These are phyloP conservation scores for Suillus subalutaceus DNA, from an alignment of 768 basidiomycete genomes.

Conservation along the genomic window DNA sequence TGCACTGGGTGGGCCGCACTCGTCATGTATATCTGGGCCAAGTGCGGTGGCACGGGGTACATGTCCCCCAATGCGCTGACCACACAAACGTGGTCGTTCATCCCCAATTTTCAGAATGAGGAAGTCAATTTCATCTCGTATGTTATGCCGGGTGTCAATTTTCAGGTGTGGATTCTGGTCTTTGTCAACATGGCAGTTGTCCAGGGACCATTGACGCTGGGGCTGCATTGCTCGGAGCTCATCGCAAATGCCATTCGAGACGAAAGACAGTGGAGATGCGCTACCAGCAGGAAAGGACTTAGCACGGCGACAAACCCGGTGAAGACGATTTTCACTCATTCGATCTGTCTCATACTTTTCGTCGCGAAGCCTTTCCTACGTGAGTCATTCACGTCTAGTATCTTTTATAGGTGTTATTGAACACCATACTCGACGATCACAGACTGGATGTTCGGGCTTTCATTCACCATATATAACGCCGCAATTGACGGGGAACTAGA, in stretches of 20 bases:
- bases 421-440: neutral
- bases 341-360: constrained; percentile 21
- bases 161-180: constrained; percentile 23
- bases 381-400: constrained; percentile 15
- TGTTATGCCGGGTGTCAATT: constrained; percentile 19
- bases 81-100: too few relatives aligned
- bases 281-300: constrained; percentile 19
- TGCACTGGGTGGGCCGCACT: constrained; percentile 28
- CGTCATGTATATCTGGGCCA: constrained; percentile 1
- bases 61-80: too few relatives aligned
- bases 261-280: constrained; percentile 29
- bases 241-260: constrained; percentile 33
- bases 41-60: too few relatives aligned
- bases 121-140: constrained; percentile 20
- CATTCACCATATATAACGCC: constrained; percentile 21
- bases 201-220: constrained; percentile 33
- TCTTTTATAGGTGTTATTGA: neutral
- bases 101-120: constrained; percentile 4
- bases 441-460: constrained; percentile 38
- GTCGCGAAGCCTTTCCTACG: constrained; percentile 29
- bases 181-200: constrained; percentile 24
- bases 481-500: constrained; percentile 17
- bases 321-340: constrained; percentile 22
- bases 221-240: constrained; percentile 32
- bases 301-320: constrained; percentile 24